Percentiles rank a stretch among this genome's conserved stretches.
Evolutionary conservation across 2,329 filamentous ascomycete species (phyloP).

Genomic region (Diaporthe australafricana): DNA sequence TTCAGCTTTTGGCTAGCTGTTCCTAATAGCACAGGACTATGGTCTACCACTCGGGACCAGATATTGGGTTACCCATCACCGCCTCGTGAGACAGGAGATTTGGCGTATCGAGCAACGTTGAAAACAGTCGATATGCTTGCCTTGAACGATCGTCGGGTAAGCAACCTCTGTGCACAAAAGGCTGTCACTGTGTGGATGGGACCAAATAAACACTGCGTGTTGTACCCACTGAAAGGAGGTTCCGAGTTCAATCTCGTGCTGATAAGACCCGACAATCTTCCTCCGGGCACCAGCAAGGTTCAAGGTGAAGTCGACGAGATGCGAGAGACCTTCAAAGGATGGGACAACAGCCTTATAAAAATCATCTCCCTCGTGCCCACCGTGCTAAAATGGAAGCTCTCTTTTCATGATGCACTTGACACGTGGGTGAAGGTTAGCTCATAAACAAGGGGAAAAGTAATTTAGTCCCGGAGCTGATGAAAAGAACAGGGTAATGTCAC

Average conservation of each 20-base stretch:
- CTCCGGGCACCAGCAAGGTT: neutral
- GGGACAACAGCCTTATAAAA: constrained; percentile 16
- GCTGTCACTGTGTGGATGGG: neutral
- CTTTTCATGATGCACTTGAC: constrained; percentile 4
- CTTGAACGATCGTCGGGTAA: constrained; percentile 17
- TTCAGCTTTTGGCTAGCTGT: neutral
- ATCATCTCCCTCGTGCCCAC: neutral
- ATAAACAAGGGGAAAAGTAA: neutral
- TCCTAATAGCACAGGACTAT: constrained; percentile 8
- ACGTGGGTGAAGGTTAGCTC: constrained; percentile 30
- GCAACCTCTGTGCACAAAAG: neutral
- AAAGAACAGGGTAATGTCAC: constrained; percentile 48
- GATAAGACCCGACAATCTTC: neutral
- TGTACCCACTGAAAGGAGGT: neutral
- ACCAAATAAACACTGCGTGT: neutral
- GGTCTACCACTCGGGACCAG: neutral
- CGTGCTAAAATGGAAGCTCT: constrained; percentile 24
- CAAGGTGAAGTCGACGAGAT: constrained; percentile 28
- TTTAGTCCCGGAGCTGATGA: neutral
- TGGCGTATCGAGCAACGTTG: constrained; percentile 12
- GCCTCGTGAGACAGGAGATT: neutral
- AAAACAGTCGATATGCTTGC: constrained; percentile 20
- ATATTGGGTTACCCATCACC: constrained; percentile 2
- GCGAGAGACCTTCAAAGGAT: constrained; percentile 29
- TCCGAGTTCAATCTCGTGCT: constrained; percentile 8